Evolutionary conservation across 495 filamentous ascomycete species (phyloP), one percentile per base, ranked within the genome.

Genomic region (Penicillium taxi): DNA sequence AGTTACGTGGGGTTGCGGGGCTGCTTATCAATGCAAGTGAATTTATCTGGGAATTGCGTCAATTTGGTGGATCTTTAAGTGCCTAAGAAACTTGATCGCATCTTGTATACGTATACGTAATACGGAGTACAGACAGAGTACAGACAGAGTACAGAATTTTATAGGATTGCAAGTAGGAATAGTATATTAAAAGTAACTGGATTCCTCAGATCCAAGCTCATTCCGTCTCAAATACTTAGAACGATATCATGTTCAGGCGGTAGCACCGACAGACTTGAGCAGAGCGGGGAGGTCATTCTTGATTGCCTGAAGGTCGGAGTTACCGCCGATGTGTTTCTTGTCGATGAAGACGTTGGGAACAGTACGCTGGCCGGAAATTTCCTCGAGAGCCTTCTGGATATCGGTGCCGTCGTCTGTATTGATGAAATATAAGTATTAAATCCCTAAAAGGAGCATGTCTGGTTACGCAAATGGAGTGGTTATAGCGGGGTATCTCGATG

Each of bases 291-390:
- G 49, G 36, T 84, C 50, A 0, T 16, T 26, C 64, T 77, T 80
- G 59, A 59, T 72, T 2, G 59, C 71, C 67, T 96, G 86, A 39
- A 98, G 62, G 52, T 96, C 93, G 5, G 87, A 94, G 75, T 96
- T 96, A 32, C 91, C 91, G 25, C 91, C 90, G 56, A 99, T 91
- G 64, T 96, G 91, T 61, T 87, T 61, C 70, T 88, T 59, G 47
- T 63, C 61, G 67, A 99, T 96, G 71, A 81, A 99, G 67, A 96
- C 84, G 66, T 94, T 96, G 37, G 91, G 91, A 6, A 99, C 91
- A 42, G 82, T 88, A 50, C 77, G 66, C 72, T 99, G 93, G 50
- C 67, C 63, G 26, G 78, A 84, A 45, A 96, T 78, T 50, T 93
- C 79, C 24, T 66, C 47, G 40, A 99, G 81, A 12, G 90, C 89